A percentile compares a stretch with the other conserved stretches of the same genome.
These are phyloP conservation scores for Cystoisospora suis DNA, from an alignment of 169 alveolate genomes.

Conservation along the genomic window DNA sequence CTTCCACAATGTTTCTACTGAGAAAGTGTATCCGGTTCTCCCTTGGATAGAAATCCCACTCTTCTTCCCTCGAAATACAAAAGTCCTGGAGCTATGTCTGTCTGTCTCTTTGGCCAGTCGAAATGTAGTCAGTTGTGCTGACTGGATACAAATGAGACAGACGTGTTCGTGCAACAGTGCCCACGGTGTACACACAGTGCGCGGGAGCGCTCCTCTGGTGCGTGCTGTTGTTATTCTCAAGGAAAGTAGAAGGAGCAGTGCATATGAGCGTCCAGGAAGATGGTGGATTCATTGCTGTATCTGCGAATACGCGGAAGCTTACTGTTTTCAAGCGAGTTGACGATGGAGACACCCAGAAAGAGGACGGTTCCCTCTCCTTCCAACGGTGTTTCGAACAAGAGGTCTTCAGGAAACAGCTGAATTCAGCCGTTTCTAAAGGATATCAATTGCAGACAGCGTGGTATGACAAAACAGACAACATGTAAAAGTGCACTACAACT, in stretches of 20 bases:
- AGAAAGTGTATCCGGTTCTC: too few relatives aligned
- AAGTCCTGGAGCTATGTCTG: too few relatives aligned
- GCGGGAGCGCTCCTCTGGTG: neutral
- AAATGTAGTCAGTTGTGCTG: too few relatives aligned
- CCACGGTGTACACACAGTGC: too few relatives aligned
- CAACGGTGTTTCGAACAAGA: neutral
- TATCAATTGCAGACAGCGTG: constrained; percentile 7
- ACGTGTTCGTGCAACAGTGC: too few relatives aligned
- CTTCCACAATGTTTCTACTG: too few relatives aligned
- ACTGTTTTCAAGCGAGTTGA: neutral
- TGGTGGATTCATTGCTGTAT: neutral
- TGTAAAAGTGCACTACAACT: too few relatives aligned
- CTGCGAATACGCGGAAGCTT: constrained; percentile 9
- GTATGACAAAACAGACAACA: neutral
- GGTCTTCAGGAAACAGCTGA: constrained; percentile 7
- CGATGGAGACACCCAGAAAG: neutral
- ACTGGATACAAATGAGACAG: too few relatives aligned
- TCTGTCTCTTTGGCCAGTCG: too few relatives aligned
- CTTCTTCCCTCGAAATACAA: too few relatives aligned
- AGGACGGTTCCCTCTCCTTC: neutral
- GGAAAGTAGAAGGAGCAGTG: neutral
- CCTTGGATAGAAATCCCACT: too few relatives aligned
- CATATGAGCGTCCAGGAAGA: constrained; percentile 13
- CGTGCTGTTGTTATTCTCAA: neutral
- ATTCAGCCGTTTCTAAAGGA: neutral